A percentile compares a stretch with the other conserved stretches of the same genome.
Conservation (phyloP, 805 yeast species). For the Candida multigemmis region DNA sequence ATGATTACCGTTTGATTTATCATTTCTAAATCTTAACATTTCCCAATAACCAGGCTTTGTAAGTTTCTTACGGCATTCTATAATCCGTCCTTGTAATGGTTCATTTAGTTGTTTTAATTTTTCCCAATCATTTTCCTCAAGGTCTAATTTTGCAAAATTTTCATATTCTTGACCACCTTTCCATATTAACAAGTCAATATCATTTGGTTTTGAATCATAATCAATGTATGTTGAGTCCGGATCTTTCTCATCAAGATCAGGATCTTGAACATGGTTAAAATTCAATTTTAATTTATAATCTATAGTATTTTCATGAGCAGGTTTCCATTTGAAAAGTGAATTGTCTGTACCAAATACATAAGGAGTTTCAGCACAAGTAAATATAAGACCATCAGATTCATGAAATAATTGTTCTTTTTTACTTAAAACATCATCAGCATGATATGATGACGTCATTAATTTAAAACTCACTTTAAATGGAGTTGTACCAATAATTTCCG, state of each 20-base stretch:
- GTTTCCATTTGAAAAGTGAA: conserved; percentile 90
- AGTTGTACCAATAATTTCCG: conserved; percentile 56
- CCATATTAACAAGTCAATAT: conserved; percentile 66
- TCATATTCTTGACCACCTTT: conserved; percentile 57
- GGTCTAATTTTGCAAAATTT: conserved; percentile 54
- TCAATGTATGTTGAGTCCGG: conserved; percentile 66
- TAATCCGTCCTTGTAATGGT: conserved; percentile 83
- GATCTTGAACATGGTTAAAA: conserved; percentile 52
- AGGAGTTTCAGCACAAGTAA: conserved; percentile 85
- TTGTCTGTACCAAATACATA: conserved; percentile 85
- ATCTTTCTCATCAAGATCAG: conserved; percentile 56
- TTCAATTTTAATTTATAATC: conserved; percentile 70
- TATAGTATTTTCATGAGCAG: conserved; percentile 88
- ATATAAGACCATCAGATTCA: conserved; percentile 87
- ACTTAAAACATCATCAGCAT: conserved; percentile 64
- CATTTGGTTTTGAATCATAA: conserved; percentile 69
- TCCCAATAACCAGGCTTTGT: conserved; percentile 63
- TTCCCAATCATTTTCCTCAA: conserved; percentile 75
- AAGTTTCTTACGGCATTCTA: conserved; percentile 67
- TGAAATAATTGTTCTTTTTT: conserved; percentile 70
- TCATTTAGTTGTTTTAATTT: conserved; percentile 57
- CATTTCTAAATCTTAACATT: conserved; percentile 85
- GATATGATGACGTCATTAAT: conserved; percentile 78
- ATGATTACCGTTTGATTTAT: conserved; percentile 84
- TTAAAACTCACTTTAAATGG: conserved; percentile 85